phyloP scores from a whole-genome alignment of 23 red algal genomes.

The Cyanidium caldarium region DNA sequence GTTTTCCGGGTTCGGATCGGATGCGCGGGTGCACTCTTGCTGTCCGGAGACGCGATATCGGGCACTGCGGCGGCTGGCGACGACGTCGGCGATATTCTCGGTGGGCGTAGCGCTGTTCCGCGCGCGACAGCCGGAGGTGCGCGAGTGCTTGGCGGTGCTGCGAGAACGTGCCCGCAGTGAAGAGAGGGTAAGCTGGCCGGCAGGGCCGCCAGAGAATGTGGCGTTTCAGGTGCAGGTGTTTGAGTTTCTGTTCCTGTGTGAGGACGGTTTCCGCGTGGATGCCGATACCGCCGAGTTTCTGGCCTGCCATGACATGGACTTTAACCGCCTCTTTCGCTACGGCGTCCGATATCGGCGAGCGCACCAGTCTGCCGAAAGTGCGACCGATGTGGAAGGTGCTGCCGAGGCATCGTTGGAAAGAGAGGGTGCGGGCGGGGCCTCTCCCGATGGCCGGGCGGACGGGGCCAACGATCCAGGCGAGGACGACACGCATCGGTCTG shows the following conservation, averaged over 20 bases:
- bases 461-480: background rate
- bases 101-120: conserved; percentile 47
- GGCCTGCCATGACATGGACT: conserved; percentile 68
- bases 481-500: background rate
- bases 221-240: conserved; percentile 42
- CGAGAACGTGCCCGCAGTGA: background rate
- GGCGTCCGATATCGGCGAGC: conserved; percentile 66
- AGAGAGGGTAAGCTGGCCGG: background rate
- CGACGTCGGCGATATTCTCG: conserved; percentile 45
- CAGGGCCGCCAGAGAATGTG: background rate
- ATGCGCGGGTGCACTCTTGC: conserved; percentile 12
- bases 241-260: conserved; percentile 63
- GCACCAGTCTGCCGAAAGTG: background rate
- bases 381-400: background rate
- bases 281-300: conserved; percentile 46
- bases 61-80: conserved; percentile 25
- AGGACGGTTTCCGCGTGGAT: conserved; percentile 26
- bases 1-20: conserved; percentile 55
- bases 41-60: conserved; percentile 25
- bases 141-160: background rate
- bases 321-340: conserved; percentile 47
- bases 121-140: background rate
- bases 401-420: background rate
- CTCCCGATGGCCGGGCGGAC: background rate
- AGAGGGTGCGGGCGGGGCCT: background rate